Evolutionary conservation across 169 alveolate genomes (phyloP).

Genomic region (Babesia bigemina): DNA sequence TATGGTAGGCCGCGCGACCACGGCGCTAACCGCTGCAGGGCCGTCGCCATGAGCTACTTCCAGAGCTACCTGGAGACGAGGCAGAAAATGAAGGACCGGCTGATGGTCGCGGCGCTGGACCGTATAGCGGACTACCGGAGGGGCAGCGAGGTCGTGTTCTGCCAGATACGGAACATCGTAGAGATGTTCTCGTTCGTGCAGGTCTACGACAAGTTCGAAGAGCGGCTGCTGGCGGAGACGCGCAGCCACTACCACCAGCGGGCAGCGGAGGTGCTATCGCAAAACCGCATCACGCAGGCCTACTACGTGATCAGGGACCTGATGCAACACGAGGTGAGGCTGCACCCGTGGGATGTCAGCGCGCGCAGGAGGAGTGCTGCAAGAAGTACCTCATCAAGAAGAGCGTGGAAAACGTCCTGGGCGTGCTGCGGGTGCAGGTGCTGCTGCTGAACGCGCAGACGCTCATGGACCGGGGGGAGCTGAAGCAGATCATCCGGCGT

Average conservation of each 20-base stretch:
- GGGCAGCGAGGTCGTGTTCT: conserved; percentile 25
- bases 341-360: neutral
- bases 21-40: conserved; percentile 4
- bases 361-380: conserved; percentile 30
- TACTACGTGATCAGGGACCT: conserved; percentile 7
- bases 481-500: conserved; percentile 7
- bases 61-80: conserved; percentile 9
- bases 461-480: conserved; percentile 14
- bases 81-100: conserved; percentile 13
- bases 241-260: conserved; percentile 25
- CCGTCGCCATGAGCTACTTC: conserved; percentile 30
- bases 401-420: conserved; percentile 32
- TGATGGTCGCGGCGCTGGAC: conserved; percentile 33
- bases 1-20: conserved; percentile 15
- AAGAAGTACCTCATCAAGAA: conserved; percentile 11
- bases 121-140: conserved; percentile 15
- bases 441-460: conserved; percentile 27
- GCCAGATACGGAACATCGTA: conserved; percentile 50
- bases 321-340: conserved; percentile 42
- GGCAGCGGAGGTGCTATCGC: conserved; percentile 11
- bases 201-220: conserved; percentile 38
- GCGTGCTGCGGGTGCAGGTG: conserved; percentile 31
- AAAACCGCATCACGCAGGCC: conserved; percentile 8
- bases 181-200: conserved; percentile 46
- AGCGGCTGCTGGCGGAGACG: conserved; percentile 26